Conservation (phyloP, 345 rosid genomes). For the Durio zibethinus region DNA sequence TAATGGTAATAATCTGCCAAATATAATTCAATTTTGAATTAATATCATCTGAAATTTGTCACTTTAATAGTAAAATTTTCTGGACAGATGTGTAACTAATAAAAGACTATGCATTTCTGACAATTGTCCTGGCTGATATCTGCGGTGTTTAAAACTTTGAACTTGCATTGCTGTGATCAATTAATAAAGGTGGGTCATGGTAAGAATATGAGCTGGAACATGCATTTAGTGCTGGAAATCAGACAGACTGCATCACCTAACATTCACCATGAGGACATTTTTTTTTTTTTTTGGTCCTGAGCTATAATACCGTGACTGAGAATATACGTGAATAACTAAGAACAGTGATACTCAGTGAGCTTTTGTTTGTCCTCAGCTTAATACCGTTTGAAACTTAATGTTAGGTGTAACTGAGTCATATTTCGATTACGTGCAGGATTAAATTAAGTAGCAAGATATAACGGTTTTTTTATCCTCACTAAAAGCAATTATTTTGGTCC, state of each 20-base stretch:
- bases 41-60: neutral
- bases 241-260: neutral
- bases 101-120: neutral
- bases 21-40: neutral
- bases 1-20: neutral
- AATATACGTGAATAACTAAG: neutral
- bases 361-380: no score
- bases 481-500: no score
- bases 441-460: no score
- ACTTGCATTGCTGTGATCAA: neutral
- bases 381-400: no score
- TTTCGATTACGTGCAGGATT: no score
- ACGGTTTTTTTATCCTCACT: no score
- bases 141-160: neutral
- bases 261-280: neutral
- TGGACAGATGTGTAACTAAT: no score
- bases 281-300: neutral
- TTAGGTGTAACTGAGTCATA: no score
- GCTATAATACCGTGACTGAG: neutral
- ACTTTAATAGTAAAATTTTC: neutral
- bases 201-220: neutral
- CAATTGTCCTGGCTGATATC: neutral
- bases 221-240: constrained; percentile 6
- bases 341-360: no score
- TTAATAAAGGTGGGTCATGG: constrained; percentile 4